Evolutionary conservation across 805 yeast genomes (phyloP), one percentile per base, ranked within the genome.

Genomic region (Peterozyma toletana): DNA sequence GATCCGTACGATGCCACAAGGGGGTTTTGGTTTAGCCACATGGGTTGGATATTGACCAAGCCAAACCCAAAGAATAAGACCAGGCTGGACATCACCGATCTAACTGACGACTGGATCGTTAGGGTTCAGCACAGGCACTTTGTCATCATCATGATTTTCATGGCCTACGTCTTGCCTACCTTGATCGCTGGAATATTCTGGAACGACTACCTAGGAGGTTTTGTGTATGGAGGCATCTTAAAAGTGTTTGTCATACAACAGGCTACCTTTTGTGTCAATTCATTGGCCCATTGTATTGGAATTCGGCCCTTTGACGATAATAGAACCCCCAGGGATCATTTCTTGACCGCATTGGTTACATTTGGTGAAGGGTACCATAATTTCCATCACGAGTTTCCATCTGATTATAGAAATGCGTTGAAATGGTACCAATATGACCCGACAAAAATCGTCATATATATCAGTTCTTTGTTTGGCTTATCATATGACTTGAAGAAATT

Each of bases 291-390:
- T 63, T 84, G 88, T 86, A 77, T 85, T 54, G 95, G 95, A 65
- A 73, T 68, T 45, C 95, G 86, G 63, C 93, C 95, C 38, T 86
- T 85, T 51, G 95, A 85, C 60, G 91, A 86, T 61, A 77, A 84
- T 66, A 80, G 90, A 75, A 83, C 91, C 31, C 93, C 93, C 53
- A 75, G 93, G 66, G 91, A 86, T 64, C 89, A 84, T 63, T 76
- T 79, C 59, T 56, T 86, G 49, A 84, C 93, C 40, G 93, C 93
- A 4, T 67, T 85, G 47, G 88, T 84, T 47, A 86, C 95, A 0
- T 84, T 85, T 56, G 95, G 95, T 64, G 95, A 86, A 67, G 95
- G 95, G 50, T 84, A 85, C 71, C 93, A 86, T 59, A 86, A 86
- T 66, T 86, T 85, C 78, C 95, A 86, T 63, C 95, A 86, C 62